Conservation (phyloP, 306 rosid species). For the Glycine tomentella region DNA sequence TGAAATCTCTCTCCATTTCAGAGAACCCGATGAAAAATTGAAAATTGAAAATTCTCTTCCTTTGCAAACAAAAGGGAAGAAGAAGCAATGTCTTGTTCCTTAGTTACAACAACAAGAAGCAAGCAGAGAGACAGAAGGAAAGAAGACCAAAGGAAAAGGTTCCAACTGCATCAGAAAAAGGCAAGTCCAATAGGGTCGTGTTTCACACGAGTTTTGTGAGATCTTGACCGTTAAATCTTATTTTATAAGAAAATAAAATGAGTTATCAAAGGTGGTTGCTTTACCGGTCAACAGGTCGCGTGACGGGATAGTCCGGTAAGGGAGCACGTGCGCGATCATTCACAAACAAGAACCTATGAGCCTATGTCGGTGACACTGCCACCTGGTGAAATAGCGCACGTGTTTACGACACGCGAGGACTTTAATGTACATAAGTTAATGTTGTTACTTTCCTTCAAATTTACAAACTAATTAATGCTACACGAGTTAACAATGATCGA, state of each 20-base stretch:
- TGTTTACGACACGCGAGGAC: conserved; percentile 48
- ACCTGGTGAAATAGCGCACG: conserved; percentile 48
- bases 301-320: conserved; percentile 62
- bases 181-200: background rate
- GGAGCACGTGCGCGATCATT: conserved; percentile 65
- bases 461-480: too few species aligned
- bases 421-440: conserved; percentile 7
- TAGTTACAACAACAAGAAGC: background rate
- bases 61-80: conserved; percentile 23
- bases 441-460: too few species aligned
- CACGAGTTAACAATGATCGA: too few species aligned
- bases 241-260: conserved; percentile 5
- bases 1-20: conserved; percentile 89
- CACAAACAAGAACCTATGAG: background rate
- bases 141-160: conserved; percentile 47
- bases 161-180: conserved; percentile 44
- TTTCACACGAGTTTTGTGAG: conserved; percentile 39
- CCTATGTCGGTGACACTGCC: conserved; percentile 53
- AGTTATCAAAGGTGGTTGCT: conserved; percentile 44
- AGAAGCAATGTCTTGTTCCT: conserved; percentile 31
- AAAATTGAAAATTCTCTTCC: background rate
- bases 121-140: background rate
- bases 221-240: conserved; percentile 55
- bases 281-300: conserved; percentile 52
- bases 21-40: conserved; percentile 29